These are phyloP conservation scores for Eucalyptus tenuipes DNA, from an alignment of 345 rosid species.

Conservation along the genomic window DNA sequence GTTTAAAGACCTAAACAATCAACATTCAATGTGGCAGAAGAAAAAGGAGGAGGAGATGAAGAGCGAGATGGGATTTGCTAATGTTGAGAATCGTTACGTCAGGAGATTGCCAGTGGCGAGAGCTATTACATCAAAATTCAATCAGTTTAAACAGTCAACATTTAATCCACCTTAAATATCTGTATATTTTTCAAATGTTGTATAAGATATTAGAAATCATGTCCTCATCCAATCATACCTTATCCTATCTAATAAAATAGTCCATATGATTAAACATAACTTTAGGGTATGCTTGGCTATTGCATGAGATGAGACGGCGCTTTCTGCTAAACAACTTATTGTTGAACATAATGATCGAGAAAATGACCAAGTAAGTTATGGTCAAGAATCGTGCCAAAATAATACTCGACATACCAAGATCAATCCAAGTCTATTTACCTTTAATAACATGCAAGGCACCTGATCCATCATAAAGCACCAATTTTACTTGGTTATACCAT, in stretches of 20 bases:
- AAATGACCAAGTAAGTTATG: background rate
- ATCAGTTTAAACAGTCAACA: background rate
- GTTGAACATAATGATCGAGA: background rate
- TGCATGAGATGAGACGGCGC: background rate
- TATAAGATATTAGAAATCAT: background rate
- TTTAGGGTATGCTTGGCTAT: background rate
- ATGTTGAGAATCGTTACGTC: background rate
- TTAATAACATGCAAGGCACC: background rate
- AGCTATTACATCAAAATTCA: background rate
- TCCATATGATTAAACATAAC: background rate
- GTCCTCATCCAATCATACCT: fast-evolving
- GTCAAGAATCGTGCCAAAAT: background rate
- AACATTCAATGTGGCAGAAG: background rate
- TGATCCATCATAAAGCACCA: background rate
- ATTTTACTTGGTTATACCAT: background rate
- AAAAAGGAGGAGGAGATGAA: background rate
- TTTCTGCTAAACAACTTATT: background rate
- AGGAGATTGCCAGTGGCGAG: fast-evolving
- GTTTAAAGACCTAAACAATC: background rate
- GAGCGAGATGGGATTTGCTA: background rate
- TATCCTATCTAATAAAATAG: background rate
- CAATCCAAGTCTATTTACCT: background rate
- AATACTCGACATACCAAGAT: background rate
- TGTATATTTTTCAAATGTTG: background rate
- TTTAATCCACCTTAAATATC: background rate